Conservation (phyloP, 352 stramenopile genomes). For the Pythium dissotocum region DNA sequence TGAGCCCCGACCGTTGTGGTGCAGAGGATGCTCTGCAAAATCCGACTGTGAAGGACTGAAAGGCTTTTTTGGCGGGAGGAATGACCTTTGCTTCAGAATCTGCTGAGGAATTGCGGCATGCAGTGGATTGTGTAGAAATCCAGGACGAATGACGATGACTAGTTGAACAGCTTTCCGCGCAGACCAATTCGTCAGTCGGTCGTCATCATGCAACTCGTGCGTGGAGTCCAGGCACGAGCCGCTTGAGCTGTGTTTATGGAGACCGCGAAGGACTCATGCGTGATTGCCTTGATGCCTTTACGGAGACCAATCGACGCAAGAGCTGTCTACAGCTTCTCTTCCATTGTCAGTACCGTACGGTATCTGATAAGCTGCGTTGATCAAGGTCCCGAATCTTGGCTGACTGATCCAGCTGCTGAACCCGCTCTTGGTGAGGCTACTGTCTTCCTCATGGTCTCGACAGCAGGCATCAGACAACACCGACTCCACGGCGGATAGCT, state of each 20-base stretch:
- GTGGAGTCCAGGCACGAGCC: not conserved
- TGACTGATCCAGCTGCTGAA: not conserved
- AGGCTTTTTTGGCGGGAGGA: not conserved
- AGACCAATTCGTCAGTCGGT: not conserved
- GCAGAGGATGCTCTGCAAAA: not conserved
- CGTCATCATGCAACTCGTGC: not conserved
- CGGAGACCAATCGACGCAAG: not conserved
- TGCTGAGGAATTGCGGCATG: not conserved
- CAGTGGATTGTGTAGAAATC: slow-evolving; percentile 7
- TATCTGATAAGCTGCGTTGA: not conserved
- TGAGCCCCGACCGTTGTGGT: not conserved
- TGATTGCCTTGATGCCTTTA: slow-evolving; percentile 1
- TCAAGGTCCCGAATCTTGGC: not conserved
- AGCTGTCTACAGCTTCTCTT: too few species aligned
- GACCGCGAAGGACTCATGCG: not conserved
- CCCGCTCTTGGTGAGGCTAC: not conserved
- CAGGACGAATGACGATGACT: not conserved
- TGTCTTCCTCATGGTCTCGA: not conserved
- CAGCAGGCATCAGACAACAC: not conserved
- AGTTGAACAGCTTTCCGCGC: not conserved
- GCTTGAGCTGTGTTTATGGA: not conserved
- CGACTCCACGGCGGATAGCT: not conserved
- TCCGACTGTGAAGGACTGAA: not conserved
- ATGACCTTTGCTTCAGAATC: not conserved
- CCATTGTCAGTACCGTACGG: too few species aligned